Percentiles rank a stretch among this genome's conserved stretches.
These are phyloP conservation scores for Picochlorum sp. DNA, from an alignment of 139 green algal genomes.

Conservation along the genomic window DNA sequence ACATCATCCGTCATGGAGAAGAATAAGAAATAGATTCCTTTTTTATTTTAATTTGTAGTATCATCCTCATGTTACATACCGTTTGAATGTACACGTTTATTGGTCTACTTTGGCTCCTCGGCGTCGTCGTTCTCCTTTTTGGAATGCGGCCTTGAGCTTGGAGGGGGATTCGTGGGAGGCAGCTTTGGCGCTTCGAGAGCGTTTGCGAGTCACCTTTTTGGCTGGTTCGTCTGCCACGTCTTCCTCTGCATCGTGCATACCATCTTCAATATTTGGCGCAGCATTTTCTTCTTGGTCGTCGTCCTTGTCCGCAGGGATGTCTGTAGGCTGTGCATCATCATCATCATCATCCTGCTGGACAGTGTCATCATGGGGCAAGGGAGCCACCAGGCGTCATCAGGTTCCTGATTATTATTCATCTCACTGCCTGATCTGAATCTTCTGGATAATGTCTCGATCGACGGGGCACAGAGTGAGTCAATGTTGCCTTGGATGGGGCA, in stretches of 20 bases:
- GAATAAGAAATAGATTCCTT: not conserved
- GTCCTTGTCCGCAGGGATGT: not conserved
- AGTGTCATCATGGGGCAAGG: not conserved
- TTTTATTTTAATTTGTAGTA: not conserved
- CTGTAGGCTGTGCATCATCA: too few species aligned
- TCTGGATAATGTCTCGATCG: conserved; percentile 13
- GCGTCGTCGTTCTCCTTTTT: not conserved
- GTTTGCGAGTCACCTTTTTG: not conserved
- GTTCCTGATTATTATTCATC: conserved; percentile 1
- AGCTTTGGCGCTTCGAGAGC: too few species aligned
- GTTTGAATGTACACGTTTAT: not conserved
- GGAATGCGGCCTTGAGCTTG: conserved; percentile 11
- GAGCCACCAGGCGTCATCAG: not conserved
- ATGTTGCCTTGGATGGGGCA: conserved; percentile 10
- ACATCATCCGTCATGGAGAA: not conserved
- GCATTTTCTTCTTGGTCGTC: not conserved
- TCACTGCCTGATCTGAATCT: conserved; percentile 15
- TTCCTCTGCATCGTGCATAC: not conserved
- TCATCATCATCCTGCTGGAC: not conserved
- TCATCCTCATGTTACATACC: too few species aligned
- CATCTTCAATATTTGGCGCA: not conserved
- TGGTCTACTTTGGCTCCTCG: not conserved
- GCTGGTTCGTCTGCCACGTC: not conserved
- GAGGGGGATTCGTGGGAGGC: not conserved
- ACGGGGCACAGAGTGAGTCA: conserved; percentile 17